Evolutionary conservation across 768 basidiomycete species (phyloP).

Genomic region (Hirschioporus abietinus): DNA sequence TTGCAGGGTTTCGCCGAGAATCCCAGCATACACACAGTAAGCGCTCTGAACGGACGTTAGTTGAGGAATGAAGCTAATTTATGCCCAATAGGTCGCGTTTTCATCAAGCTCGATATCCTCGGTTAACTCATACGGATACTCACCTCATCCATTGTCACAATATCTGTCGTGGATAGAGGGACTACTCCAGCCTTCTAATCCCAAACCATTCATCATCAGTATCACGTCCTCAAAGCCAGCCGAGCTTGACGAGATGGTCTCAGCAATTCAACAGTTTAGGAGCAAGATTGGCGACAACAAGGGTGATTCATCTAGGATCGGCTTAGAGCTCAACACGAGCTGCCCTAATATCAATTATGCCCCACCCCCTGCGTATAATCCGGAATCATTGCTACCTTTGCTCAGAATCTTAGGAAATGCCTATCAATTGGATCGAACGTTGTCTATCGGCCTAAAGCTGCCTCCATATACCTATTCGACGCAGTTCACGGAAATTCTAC

Average conservation of each 20-base stretch:
- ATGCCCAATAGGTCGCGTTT: constrained; percentile 55
- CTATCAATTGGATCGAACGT: constrained; percentile 41
- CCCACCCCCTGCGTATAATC: constrained; percentile 61
- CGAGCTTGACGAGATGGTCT: constrained; percentile 51
- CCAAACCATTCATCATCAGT: constrained; percentile 75
- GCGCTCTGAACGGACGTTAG: constrained; percentile 14
- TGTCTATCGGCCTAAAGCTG: constrained; percentile 73
- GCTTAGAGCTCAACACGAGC: constrained; percentile 77
- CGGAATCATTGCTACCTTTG: constrained; percentile 44
- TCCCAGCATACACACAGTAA: constrained; percentile 49
- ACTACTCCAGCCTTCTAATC: constrained; percentile 36
- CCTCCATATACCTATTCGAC: constrained; percentile 64
- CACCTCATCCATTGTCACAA: constrained; percentile 60
- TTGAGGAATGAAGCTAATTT: constrained; percentile 3
- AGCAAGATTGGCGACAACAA: constrained; percentile 18
- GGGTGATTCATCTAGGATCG: constrained; percentile 40
- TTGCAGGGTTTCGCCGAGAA: constrained; percentile 66
- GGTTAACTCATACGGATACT: constrained; percentile 85
- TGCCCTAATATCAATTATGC: constrained; percentile 71
- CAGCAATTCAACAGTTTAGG: constrained; percentile 58
- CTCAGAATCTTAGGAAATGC: constrained; percentile 49
- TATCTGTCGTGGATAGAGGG: constrained; percentile 62
- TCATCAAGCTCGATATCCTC: constrained; percentile 47
- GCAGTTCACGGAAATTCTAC: constrained; percentile 55
- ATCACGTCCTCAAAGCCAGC: constrained; percentile 58